phyloP scores from a whole-genome alignment of 2,329 filamentous ascomycete genomes.

The Aureobasidium namibiae region DNA sequence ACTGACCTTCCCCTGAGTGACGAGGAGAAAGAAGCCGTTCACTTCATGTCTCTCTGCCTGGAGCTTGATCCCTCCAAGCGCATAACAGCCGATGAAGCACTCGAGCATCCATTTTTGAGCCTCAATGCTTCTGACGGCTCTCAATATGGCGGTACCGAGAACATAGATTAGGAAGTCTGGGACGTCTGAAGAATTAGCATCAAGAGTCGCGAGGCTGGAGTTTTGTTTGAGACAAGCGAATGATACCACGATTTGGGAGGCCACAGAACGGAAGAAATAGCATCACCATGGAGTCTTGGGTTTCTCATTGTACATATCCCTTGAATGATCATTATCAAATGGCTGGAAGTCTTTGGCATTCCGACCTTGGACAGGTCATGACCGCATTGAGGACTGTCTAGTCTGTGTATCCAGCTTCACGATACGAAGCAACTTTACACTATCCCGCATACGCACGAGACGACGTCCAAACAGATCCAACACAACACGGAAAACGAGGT shows the following conservation, averaged over 20 bases:
- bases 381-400: too few species aligned
- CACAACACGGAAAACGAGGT: too few species aligned
- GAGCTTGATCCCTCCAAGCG: conserved; percentile 67
- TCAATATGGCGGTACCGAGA: background rate
- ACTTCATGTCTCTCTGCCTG: conserved; percentile 64
- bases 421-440: too few species aligned
- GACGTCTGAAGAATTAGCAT: background rate
- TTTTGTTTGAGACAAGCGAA: background rate
- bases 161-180: background rate
- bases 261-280: background rate
- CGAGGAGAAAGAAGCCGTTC: conserved; percentile 65
- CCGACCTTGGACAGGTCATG: too few species aligned
- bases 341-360: too few species aligned
- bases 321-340: background rate
- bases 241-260: background rate
- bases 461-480: too few species aligned
- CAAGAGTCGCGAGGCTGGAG: background rate
- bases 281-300: background rate
- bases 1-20: conserved; percentile 47
- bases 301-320: background rate
- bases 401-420: too few species aligned
- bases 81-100: conserved; percentile 66
- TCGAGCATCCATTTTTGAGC: conserved; percentile 58
- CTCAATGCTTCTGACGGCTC: background rate
- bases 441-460: too few species aligned